Percentiles rank a stretch among this genome's conserved stretches.
Evolutionary conservation across 257 asterid genomes (phyloP).

Genomic region (Mitragyna speciosa): DNA sequence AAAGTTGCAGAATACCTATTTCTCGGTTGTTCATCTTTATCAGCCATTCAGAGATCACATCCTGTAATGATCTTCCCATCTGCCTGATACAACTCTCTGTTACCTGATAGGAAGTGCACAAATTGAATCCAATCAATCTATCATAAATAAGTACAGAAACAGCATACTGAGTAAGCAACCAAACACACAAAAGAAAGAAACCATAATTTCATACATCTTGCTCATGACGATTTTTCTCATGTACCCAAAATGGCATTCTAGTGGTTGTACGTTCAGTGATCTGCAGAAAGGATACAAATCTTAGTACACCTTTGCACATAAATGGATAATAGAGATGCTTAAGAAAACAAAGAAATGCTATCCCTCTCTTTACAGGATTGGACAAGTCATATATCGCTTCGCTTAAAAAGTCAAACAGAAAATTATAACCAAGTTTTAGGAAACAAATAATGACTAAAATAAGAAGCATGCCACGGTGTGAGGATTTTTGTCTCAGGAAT

Average conservation of each 20-base stretch:
- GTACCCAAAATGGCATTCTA: constrained; percentile 77
- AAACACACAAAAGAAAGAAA: not conserved
- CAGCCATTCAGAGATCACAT: constrained; percentile 79
- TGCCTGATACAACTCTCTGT: constrained; percentile 78
- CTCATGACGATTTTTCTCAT: constrained; percentile 87
- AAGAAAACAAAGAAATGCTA: not conserved
- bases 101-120: constrained; percentile 43
- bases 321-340: not conserved
- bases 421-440: not conserved
- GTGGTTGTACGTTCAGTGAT: constrained; percentile 52
- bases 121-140: not conserved
- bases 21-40: constrained; percentile 61
- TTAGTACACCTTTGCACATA: no score
- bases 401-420: not conserved
- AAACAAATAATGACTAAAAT: not conserved
- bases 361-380: not conserved
- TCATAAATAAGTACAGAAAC: constrained; percentile 9
- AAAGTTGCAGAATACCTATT: constrained; percentile 48
- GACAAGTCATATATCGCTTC: not conserved
- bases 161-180: not conserved
- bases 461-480: not conserved
- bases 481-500: not conserved
- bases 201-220: constrained; percentile 61
- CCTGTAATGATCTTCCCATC: constrained; percentile 77
- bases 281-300: constrained; percentile 40